Conservation (phyloP, 768 basidiomycete species). For the Glaciozyma martinii region DNA sequence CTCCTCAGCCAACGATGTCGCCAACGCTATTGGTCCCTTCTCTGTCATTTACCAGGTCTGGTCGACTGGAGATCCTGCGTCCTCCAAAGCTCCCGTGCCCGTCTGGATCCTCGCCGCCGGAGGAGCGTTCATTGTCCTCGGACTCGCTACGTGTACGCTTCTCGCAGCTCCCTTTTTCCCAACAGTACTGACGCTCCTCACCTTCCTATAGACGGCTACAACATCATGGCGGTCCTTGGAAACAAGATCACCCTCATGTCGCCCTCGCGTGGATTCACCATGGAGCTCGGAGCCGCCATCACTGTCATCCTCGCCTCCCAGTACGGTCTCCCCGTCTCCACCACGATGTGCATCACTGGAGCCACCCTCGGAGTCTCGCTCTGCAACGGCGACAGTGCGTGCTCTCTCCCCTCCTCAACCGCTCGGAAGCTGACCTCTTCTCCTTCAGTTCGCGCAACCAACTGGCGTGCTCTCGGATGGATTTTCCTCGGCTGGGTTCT, state of each 20-base stretch:
- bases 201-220: constrained; percentile 37
- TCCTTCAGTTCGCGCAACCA: constrained; percentile 35
- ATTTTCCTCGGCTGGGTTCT: constrained; percentile 33
- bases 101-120: constrained; percentile 43
- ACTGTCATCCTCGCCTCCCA: constrained; percentile 39
- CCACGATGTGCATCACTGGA: constrained; percentile 42
- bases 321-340: constrained; percentile 39
- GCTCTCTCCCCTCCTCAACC: background rate
- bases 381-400: constrained; percentile 36
- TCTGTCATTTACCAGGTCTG: constrained; percentile 43
- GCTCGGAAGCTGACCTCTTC: background rate
- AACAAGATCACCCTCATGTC: constrained; percentile 44
- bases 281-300: constrained; percentile 43
- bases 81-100: constrained; percentile 38
- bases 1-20: constrained; percentile 40
- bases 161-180: constrained; percentile 4
- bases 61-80: constrained; percentile 35
- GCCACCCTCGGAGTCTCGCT: constrained; percentile 41
- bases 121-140: constrained; percentile 35
- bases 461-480: constrained; percentile 40
- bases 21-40: constrained; percentile 40
- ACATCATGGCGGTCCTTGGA: constrained; percentile 40
- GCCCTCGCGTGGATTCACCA: constrained; percentile 44
- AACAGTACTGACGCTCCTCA: background rate
- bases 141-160: constrained; percentile 36